Percentiles rank a stretch among this genome's conserved stretches.
Evolutionary conservation across 2,329 filamentous ascomycete species (phyloP).

Genomic region (Ciborinia camelliae): DNA sequence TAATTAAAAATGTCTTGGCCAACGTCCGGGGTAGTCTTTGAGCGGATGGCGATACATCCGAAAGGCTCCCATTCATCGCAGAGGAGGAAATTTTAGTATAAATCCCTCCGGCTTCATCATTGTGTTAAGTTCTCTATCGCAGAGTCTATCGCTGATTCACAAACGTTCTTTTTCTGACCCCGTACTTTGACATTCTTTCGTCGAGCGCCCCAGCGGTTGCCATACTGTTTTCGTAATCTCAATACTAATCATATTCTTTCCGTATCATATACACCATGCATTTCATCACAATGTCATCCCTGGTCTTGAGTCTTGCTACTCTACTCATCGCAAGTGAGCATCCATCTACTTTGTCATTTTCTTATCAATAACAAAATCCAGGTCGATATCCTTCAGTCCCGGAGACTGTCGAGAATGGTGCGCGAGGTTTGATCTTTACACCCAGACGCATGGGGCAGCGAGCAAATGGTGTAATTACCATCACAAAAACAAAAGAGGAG

Average conservation of each 20-base stretch:
- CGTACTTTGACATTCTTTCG: constrained; percentile 30
- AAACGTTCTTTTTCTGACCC: constrained; percentile 24
- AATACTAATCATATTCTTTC: constrained; percentile 18
- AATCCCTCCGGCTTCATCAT: background rate
- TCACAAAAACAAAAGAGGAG: constrained; percentile 24
- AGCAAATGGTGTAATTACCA: constrained; percentile 22
- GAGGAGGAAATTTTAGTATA: constrained; percentile 15
- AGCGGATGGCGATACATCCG: constrained; percentile 32
- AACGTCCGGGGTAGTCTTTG: constrained; percentile 20
- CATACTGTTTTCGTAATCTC: constrained; percentile 27
- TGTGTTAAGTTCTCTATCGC: background rate
- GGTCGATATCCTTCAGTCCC: constrained; percentile 30
- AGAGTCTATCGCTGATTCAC: background rate
- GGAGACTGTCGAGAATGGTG: constrained; percentile 25
- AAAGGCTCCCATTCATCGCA: constrained; percentile 4
- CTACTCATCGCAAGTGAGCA: constrained; percentile 30
- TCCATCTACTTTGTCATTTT: background rate
- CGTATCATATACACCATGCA: constrained; percentile 29
- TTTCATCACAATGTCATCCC: constrained; percentile 24
- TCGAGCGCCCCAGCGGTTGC: constrained; percentile 36
- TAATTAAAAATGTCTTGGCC: constrained; percentile 24
- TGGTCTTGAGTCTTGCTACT: constrained; percentile 30
- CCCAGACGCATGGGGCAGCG: constrained; percentile 20
- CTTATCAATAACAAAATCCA: constrained; percentile 23
- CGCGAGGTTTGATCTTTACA: constrained; percentile 28